Conservation (phyloP, 441 rosid genomes). For the Bruguiera hainesii region DNA sequence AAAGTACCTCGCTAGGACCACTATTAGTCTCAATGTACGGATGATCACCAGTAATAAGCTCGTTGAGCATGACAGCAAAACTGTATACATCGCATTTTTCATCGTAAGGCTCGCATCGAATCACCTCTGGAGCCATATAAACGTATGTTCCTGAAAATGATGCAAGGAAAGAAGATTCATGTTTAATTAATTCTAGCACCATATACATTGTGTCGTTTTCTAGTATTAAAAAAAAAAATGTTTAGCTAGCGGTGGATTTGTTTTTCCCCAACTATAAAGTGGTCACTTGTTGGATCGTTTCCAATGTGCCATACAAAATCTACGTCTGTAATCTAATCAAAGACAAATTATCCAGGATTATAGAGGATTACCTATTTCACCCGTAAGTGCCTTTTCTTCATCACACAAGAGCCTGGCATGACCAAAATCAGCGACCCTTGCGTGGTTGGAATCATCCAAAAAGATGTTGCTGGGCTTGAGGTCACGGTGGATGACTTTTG, state of each 20-base stretch:
- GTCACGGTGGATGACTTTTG: conserved; percentile 51
- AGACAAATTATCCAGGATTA: no score
- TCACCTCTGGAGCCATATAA: conserved; percentile 64
- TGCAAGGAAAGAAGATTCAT: background rate
- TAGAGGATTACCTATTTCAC: conserved; percentile 43
- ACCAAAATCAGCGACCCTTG: conserved; percentile 56
- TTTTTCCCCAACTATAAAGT: background rate
- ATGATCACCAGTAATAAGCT: conserved; percentile 41
- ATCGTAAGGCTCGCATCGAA: conserved; percentile 46
- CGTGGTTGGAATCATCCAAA: conserved; percentile 41
- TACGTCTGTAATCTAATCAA: no score
- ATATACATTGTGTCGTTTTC: background rate
- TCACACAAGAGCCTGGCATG: conserved; percentile 50
- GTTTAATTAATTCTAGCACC: background rate
- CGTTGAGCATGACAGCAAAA: conserved; percentile 46
- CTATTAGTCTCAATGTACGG: conserved; percentile 44
- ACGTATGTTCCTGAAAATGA: conserved; percentile 43
- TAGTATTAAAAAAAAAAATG: no score
- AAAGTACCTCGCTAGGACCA: conserved; percentile 42
- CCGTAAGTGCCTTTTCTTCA: conserved; percentile 48
- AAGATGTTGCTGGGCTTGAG: conserved; percentile 62
- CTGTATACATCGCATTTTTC: conserved; percentile 65
- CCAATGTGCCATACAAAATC: no score
- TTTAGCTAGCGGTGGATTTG: background rate
- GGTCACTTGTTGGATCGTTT: background rate